These are phyloP conservation scores for Suillus tomentosus DNA, from an alignment of 768 basidiomycete genomes.

Conservation along the genomic window DNA sequence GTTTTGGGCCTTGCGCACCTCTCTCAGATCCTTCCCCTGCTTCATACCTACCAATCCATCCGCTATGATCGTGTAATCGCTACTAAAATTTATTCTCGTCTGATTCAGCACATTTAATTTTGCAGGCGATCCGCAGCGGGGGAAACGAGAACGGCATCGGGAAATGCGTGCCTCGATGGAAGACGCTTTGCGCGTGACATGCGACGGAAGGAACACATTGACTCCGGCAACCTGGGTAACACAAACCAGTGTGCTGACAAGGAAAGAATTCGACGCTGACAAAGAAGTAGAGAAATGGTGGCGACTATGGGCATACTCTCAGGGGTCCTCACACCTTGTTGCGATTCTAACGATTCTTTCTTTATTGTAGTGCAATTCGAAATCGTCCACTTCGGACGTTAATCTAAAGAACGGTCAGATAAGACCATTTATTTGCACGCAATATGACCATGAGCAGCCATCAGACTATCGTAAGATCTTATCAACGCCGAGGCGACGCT, in stretches of 20 bases:
- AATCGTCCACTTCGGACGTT: not conserved
- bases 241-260: conserved; percentile 63
- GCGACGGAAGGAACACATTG: conserved; percentile 18
- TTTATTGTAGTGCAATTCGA: not conserved
- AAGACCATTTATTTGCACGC: not conserved
- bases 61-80: conserved; percentile 50
- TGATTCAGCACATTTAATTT: conserved; percentile 62
- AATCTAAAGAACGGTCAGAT: not conserved
- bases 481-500: not conserved
- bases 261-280: conserved; percentile 58
- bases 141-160: conserved; percentile 42
- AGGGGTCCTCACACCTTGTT: conserved; percentile 7
- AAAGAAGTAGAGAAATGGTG: conserved; percentile 53
- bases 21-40: conserved; percentile 45
- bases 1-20: conserved; percentile 38
- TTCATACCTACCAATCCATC: conserved; percentile 54
- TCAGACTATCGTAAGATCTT: not conserved
- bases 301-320: conserved; percentile 32
- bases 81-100: conserved; percentile 50
- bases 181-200: conserved; percentile 32
- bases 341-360: not conserved
- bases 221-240: conserved; percentile 30
- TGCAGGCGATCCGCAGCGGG: conserved; percentile 54
- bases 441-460: not conserved
- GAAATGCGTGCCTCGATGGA: conserved; percentile 53